Evolutionary conservation across 345 rosid species (phyloP), one percentile per base, ranked within the genome.

Genomic region (Erysimum cheiranthoides): DNA sequence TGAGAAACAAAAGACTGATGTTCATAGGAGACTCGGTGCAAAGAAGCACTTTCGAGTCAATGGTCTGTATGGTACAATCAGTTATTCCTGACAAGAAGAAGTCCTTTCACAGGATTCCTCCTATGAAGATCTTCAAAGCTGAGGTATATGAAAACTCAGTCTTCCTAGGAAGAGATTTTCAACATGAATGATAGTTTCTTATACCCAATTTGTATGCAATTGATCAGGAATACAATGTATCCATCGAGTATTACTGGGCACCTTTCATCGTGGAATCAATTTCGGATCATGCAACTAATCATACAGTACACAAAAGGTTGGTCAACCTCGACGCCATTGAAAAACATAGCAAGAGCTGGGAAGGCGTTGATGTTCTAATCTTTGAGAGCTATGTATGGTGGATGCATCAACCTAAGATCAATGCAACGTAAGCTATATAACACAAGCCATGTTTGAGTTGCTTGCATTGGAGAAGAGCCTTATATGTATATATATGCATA

Each of bases 361-460:
- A 84, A 68, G 91, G 86, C 13, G 96, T 86, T 9, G 92, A 92
- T 76, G 35, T 92, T 17, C 70, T 94, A 32, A 85, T 94, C 46
- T 94, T 92, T 36, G 95, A 94, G 79, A 90, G 97, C 83, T 92
- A 94, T 30, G 90, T 92, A 0, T 94, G 97, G 99, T 94, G 99
- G 99, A 92, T 94, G 99, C 77, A 86, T 85, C 87, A 79, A 52
- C 97, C 97, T 35, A 71, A 71, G 52, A 89, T 92, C 77, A 94
- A 94, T 63, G 99, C 91, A 6, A 90, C 97, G 96, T 90, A 80
- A 84, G 92, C 68, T 49, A 14, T n/a, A 54, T 47, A 47, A 39
- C 17, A 3, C 35, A 25, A 61, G 25, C 34, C 10, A 27, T 16
- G 54, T 4, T 1, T 5, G 4, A 10, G 43, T 63, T 57, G 2